A percentile compares a stretch with the other conserved stretches of the same genome.
These are phyloP conservation scores for Aspergillus jensenii DNA, from an alignment of 2,329 filamentous ascomycete genomes.

Conservation along the genomic window DNA sequence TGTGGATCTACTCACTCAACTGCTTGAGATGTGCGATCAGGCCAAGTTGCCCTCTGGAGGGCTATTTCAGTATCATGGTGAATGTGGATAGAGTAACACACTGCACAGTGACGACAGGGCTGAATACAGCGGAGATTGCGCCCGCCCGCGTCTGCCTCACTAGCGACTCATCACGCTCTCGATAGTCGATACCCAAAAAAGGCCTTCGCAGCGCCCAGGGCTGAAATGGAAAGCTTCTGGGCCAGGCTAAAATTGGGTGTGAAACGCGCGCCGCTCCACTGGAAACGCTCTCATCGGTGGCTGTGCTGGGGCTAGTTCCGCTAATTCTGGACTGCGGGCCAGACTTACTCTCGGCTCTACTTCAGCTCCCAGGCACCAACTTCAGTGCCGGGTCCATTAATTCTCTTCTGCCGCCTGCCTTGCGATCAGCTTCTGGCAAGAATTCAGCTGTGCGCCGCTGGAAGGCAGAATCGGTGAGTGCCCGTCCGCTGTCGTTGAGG, in stretches of 20 bases:
- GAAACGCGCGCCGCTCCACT: slow-evolving; percentile 7
- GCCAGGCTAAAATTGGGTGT: not conserved
- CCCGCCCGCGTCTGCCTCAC: not conserved
- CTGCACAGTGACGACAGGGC: not conserved
- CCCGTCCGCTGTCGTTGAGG: not conserved
- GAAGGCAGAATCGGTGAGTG: slow-evolving; percentile 8
- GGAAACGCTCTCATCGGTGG: slow-evolving; percentile 2
- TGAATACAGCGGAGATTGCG: not conserved
- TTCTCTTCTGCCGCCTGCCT: not conserved
- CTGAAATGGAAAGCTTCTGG: not conserved
- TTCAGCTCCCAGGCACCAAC: slow-evolving; percentile 1
- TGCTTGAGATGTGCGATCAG: no score
- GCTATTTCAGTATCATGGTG: no score
- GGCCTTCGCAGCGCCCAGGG: not conserved
- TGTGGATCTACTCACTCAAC: no score
- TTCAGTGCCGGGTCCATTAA: not conserved
- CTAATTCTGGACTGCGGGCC: not conserved
- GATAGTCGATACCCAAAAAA: not conserved
- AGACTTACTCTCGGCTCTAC: not conserved
- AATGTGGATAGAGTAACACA: no score
- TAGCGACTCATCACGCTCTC: not conserved
- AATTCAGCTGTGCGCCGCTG: not conserved
- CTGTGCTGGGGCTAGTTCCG: slow-evolving; percentile 4
- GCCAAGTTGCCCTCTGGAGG: no score
- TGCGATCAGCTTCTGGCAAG: not conserved